Base-by-base conservation (phyloP, 768 basidiomycete species). In the Strobilomyces confusus region DNA sequence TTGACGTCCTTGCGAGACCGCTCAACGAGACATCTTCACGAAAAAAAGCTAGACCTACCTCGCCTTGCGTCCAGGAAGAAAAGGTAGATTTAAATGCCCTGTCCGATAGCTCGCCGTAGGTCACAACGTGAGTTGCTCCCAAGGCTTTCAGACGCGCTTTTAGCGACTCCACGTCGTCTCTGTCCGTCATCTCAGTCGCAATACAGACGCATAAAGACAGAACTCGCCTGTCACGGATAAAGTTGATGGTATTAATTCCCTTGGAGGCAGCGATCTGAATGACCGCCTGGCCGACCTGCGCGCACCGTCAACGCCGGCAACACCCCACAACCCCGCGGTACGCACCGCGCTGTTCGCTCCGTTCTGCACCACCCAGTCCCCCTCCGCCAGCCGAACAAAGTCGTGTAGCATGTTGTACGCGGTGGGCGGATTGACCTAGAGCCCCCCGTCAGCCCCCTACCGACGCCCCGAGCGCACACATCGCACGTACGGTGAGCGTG, bases 281-380 rank as follows among this genome's bases (percentile, higher is more conserved):
- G 22, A 92, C 87, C 0, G 84, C 83, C 74, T 93, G 88, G 13
- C 92, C 92, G 14, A 89, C 86, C 86, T 87, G 51, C 17, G 44
- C 41, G 52, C 41, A 50, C 33, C 14, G 9, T 57, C 46, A 62
- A 26, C 44, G 32, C 15, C 33, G 15, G 11, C 37, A 37, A 19
- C 13, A 9, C 41, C n/a, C 48, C 32, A 11, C 37, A 43, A 32
- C 22, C 11, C n/a, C 12, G 49, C 22, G 48, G 26, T 26, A 70
- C 83, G 44, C 53, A 90, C 91, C 19, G 88, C 87, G 59, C 87
- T 87, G 60, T 94, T 94, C 19, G 84, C 85, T 25, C 89, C 92
- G 56, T 93, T 94, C 68, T 94, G 92, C 12, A 94, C 66, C 15
- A 95, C 75, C 86, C 86, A 93, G 44, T 90, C 87, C 4, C 86